phyloP scores from a whole-genome alignment of 2,329 filamentous ascomycete species.

The Hypoxylon sp. region DNA sequence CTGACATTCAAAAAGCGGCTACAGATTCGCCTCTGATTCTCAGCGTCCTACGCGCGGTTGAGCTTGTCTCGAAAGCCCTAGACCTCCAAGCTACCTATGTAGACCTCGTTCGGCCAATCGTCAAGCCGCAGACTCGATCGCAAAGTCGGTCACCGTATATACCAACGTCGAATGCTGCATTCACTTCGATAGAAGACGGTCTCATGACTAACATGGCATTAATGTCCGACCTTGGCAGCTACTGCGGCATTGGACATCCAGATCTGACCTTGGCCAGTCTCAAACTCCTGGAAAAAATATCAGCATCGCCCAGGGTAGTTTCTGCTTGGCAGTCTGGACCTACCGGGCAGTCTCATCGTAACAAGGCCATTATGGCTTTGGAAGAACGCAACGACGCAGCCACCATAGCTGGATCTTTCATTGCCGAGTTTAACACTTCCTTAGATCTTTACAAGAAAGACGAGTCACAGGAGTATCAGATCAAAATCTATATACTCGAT shows the following conservation, averaged over 20 bases:
- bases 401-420: constrained; percentile 80
- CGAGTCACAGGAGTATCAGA: constrained; percentile 78
- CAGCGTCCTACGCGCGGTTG: constrained; percentile 81
- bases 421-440: constrained; percentile 73
- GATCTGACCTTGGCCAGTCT: constrained; percentile 84
- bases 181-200: constrained; percentile 92
- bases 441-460: constrained; percentile 81
- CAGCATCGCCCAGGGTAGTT: constrained; percentile 84
- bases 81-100: constrained; percentile 92
- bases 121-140: constrained; percentile 72
- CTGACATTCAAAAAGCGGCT: constrained; percentile 77
- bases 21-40: constrained; percentile 85
- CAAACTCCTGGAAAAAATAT: constrained; percentile 85
- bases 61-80: constrained; percentile 85
- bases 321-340: constrained; percentile 74
- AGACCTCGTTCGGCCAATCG: constrained; percentile 83
- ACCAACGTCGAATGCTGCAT: constrained; percentile 72
- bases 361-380: constrained; percentile 89
- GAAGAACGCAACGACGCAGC: constrained; percentile 84
- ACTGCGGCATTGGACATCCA: constrained; percentile 86
- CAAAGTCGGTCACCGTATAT: constrained; percentile 50
- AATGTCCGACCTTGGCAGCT: constrained; percentile 85
- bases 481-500: constrained; percentile 86
- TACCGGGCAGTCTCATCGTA: constrained; percentile 73
- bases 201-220: constrained; percentile 83